Conservation (phyloP, 257 asterid species). For the Thymus quinquecostatus region DNA sequence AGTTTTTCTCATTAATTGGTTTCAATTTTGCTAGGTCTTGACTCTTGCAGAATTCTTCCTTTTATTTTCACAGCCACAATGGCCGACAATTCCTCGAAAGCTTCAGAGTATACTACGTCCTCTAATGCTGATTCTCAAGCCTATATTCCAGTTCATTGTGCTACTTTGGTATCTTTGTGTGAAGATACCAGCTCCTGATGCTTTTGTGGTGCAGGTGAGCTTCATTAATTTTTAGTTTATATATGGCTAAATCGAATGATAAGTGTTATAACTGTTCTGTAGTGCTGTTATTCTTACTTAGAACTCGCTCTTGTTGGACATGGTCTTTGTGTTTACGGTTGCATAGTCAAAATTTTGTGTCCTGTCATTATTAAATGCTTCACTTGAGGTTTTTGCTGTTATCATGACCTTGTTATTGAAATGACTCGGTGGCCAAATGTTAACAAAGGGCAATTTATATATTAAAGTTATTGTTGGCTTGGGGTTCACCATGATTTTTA, state of each 20-base stretch:
- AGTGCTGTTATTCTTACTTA: constrained; percentile 17
- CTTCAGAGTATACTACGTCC: constrained; percentile 79
- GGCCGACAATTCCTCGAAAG: constrained; percentile 68
- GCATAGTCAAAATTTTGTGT: neutral
- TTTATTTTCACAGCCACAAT: constrained; percentile 64
- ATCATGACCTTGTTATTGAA: neutral
- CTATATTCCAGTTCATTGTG: constrained; percentile 77
- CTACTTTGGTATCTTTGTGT: constrained; percentile 91
- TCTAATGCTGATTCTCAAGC: constrained; percentile 71
- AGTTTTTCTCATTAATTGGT: constrained; percentile 27
- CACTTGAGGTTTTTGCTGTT: neutral
- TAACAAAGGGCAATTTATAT: constrained; percentile 1
- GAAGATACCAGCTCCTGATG: constrained; percentile 89
- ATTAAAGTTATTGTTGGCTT: constrained; percentile 11
- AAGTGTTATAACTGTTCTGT: constrained; percentile 13
- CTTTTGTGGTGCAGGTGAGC: constrained; percentile 89
- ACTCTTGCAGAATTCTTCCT: constrained; percentile 15
- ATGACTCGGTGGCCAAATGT: constrained; percentile 4
- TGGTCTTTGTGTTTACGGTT: neutral
- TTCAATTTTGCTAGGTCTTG: constrained; percentile 27
- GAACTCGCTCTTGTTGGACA: constrained; percentile 5
- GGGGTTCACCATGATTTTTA: constrained; percentile 10
- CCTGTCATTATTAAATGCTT: neutral
- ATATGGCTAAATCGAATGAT: neutral
- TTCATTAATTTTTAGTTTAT: constrained; percentile 27